phyloP scores from a whole-genome alignment of 257 asterid genomes.

The Phtheirospermum japonicum region DNA sequence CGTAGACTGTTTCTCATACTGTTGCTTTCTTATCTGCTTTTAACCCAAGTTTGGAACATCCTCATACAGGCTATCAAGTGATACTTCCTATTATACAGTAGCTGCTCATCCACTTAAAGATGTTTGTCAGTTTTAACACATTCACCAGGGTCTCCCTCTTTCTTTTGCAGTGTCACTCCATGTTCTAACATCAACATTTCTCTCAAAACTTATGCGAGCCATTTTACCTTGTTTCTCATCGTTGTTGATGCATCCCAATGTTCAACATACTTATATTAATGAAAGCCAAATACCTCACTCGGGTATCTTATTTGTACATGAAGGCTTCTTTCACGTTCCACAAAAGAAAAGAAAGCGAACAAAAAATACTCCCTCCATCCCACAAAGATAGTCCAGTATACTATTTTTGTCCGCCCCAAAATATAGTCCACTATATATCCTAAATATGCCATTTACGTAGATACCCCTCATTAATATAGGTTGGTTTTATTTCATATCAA shows the following conservation, averaged over 20 bases:
- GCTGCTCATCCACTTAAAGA: background rate
- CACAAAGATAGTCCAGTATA: too few relatives aligned
- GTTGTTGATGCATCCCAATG: conserved; percentile 2
- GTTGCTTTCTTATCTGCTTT: background rate
- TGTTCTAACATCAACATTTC: background rate
- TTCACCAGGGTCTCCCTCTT: conserved; percentile 5
- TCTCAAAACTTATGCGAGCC: background rate
- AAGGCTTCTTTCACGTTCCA: background rate
- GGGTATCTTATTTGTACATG: background rate
- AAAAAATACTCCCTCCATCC: too few relatives aligned
- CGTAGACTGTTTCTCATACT: too few relatives aligned
- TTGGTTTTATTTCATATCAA: too few relatives aligned
- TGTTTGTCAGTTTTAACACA: conserved; percentile 3
- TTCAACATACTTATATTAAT: background rate
- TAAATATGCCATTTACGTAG: too few relatives aligned
- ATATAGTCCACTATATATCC: too few relatives aligned
- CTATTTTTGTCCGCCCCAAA: too few relatives aligned
- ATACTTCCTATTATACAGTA: background rate
- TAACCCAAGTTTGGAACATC: background rate
- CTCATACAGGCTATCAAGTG: background rate
- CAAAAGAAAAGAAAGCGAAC: background rate
- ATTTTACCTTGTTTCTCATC: background rate
- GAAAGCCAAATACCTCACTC: background rate
- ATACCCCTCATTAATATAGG: too few relatives aligned
- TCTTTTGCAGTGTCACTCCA: background rate